These are phyloP conservation scores for Penicillium polonicum DNA, from an alignment of 2,329 filamentous ascomycete species.

Conservation along the genomic window DNA sequence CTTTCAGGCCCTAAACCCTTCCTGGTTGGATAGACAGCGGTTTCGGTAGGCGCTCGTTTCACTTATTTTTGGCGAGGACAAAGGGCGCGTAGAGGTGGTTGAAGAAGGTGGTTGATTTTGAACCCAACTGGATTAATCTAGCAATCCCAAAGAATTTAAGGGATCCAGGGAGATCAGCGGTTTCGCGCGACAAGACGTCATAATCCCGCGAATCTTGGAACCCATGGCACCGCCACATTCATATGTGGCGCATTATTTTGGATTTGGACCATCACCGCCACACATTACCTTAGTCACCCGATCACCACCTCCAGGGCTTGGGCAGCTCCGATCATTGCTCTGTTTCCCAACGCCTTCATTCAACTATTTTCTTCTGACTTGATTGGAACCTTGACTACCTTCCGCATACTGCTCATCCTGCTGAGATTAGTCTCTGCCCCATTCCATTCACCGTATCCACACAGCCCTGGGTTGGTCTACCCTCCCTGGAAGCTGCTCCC, in stretches of 20 bases:
- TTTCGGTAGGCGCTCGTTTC: conserved; percentile 16
- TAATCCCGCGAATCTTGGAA: conserved; percentile 21
- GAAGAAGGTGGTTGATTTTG: not conserved
- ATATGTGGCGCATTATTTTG: conserved; percentile 13
- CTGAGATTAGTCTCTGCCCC: conserved; percentile 2
- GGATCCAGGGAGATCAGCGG: not conserved
- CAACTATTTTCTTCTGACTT: not conserved
- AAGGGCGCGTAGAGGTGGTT: not conserved
- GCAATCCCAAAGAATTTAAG: conserved; percentile 2
- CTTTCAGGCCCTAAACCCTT: not conserved
- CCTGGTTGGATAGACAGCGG: conserved; percentile 7
- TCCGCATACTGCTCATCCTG: not conserved
- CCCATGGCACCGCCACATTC: conserved; percentile 13
- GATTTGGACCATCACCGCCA: conserved; percentile 11
- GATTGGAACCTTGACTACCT: not conserved
- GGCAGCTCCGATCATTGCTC: conserved; percentile 14
- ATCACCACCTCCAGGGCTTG: conserved; percentile 13
- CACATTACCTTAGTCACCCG: conserved; percentile 19
- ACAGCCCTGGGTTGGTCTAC: conserved; percentile 15
- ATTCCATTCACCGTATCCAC: conserved; percentile 3
- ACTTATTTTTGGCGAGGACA: not conserved
- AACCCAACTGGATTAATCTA: conserved; percentile 7
- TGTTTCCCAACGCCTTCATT: conserved; percentile 10
- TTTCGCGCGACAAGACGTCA: conserved; percentile 22
- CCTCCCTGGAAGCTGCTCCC: conserved; percentile 30